phyloP scores from a whole-genome alignment of 1,139 yeast species.

The Schizosaccharomyces versatilis region DNA sequence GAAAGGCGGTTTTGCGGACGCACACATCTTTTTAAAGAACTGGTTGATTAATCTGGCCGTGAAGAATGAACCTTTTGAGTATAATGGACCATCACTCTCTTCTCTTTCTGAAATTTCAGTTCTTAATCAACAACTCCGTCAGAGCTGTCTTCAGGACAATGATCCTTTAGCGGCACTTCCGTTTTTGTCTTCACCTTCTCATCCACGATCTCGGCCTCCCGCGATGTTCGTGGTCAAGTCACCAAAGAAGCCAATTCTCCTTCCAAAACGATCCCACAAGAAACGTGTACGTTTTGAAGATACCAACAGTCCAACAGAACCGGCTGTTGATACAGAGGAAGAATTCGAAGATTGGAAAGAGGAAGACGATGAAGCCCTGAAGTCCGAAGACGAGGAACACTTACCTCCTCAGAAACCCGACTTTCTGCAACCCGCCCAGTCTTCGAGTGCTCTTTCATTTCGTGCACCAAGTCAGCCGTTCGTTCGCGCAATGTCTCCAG shows the following conservation, averaged over 20 bases:
- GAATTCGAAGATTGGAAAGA: no score
- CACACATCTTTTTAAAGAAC: not conserved
- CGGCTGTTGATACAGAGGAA: no score
- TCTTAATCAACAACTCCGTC: not conserved
- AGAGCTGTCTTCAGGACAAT: not conserved
- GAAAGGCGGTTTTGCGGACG: not conserved
- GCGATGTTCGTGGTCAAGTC: not conserved
- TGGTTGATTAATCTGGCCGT: not conserved
- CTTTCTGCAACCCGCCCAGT: no score
- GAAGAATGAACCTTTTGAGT: not conserved
- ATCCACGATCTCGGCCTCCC: not conserved
- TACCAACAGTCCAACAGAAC: not conserved
- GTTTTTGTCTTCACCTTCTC: not conserved
- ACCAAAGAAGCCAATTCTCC: not conserved
- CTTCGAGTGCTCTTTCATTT: no score
- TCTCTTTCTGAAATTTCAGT: not conserved
- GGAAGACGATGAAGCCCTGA: no score
- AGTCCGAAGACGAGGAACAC: no score
- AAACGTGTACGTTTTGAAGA: constrained; percentile 1
- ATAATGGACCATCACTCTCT: not conserved
- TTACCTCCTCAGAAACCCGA: no score
- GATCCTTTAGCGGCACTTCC: not conserved
- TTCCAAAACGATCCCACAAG: not conserved
- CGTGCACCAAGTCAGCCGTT: no score
- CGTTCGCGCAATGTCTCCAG: no score